Evolutionary conservation across 2,329 filamentous ascomycete species (phyloP), one percentile per base, ranked within the genome.

Genomic region (Hypoxylon sp.): DNA sequence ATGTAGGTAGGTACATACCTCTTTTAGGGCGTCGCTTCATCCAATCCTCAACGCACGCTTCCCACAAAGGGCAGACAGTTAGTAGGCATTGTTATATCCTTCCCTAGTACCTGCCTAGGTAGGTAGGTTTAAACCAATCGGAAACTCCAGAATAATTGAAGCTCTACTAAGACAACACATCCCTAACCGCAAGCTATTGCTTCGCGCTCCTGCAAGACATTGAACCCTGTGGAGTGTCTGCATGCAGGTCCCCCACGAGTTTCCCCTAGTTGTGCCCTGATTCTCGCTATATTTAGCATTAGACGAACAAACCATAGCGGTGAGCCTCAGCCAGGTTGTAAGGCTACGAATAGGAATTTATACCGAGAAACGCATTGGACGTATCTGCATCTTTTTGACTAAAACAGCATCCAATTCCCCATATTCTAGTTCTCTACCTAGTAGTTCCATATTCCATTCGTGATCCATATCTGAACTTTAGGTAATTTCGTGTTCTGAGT

Each of bases 271-370:
- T 32, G 32, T 9, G 46, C 43, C 48, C 51, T 60, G 28, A 46
- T 60, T 50, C 48, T 60, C 46, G 43, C 21, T 34, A 17, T 38
- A 55, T 49, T 45, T 49, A 14, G 41, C 17, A 63, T 19, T 49
- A 23, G 34, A 60, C 38, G n/a, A 50, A 51, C 48, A 51, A 45
- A 36, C 50, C 60, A 25, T 36, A 10, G 41, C 43, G 43, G 41
- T 63, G 50, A 64, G 41, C 28, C 56, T 64, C 65, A 68, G 59
- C 68, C 17, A 7, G n/a, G 25, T 25, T 36, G 14, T 62, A 68
- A 30, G 65, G 62, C 68, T 70, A 62, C 65, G 56, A 70, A 70
- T 68, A 70, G 63, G 68, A 70, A 62, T 21, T 11, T 23, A 56
- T 59, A 1, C 62, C 62, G 65, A 68, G 50, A 17, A 28, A 32